Evolutionary conservation across 768 basidiomycete species (phyloP).

Genomic region (Tulasnella sp.): DNA sequence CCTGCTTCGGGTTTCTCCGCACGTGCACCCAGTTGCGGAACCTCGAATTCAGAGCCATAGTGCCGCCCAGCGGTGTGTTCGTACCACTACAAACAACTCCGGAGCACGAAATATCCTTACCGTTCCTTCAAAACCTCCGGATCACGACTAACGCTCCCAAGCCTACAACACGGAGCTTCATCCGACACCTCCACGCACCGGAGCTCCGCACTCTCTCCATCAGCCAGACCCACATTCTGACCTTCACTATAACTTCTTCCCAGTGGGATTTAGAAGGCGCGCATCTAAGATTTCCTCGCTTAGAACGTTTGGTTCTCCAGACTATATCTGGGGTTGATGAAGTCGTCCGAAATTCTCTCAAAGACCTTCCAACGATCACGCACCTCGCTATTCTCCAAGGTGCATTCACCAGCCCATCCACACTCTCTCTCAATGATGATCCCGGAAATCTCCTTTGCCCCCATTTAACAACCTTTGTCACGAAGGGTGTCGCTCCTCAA

Average conservation of each 20-base stretch:
- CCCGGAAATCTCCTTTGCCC: background rate
- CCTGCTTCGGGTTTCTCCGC: background rate
- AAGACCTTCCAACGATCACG: background rate
- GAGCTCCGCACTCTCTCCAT: background rate
- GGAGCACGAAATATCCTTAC: background rate
- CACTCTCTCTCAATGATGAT: background rate
- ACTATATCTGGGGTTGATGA: background rate
- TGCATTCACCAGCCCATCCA: background rate
- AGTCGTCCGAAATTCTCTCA: background rate
- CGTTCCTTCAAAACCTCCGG: background rate
- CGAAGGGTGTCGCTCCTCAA: background rate
- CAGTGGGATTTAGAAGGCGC: background rate
- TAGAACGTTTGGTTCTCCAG: background rate
- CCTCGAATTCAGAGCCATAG: background rate
- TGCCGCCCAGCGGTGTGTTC: background rate
- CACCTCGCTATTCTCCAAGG: background rate
- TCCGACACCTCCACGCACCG: background rate
- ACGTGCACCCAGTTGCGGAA: background rate
- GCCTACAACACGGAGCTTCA: background rate
- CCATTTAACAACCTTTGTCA: background rate
- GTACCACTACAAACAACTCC: background rate
- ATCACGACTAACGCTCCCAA: background rate
- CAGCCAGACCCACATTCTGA: background rate
- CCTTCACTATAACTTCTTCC: background rate
- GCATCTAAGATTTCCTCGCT: background rate